phyloP scores from a whole-genome alignment of 371 early-diverging fungal species.

The Apophysomyces elegans region DNA sequence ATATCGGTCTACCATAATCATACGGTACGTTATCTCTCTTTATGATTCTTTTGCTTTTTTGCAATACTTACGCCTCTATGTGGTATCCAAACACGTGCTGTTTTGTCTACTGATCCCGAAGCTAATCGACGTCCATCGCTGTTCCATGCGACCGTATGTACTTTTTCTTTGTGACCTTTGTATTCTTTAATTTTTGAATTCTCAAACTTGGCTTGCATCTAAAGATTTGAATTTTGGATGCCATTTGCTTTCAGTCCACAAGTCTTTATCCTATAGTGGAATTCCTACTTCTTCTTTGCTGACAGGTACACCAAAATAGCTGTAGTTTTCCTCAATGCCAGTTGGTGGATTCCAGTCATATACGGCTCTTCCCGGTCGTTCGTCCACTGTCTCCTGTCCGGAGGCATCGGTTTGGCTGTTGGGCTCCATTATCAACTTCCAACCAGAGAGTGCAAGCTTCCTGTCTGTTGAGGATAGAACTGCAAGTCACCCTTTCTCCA shows the following conservation, averaged over 20 bases:
- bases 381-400: not conserved
- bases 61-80: constrained; percentile 56
- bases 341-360: constrained; percentile 50
- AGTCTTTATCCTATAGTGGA: not conserved
- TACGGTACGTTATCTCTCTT: not conserved
- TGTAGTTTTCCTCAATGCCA: constrained; percentile 35
- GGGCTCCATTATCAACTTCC: not conserved
- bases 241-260: too few relatives aligned
- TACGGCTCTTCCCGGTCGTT: constrained; percentile 24
- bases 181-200: constrained; percentile 50
- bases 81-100: constrained; percentile 71
- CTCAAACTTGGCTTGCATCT: constrained; percentile 42
- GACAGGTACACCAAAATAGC: constrained; percentile 34
- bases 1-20: constrained; percentile 56
- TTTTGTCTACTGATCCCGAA: constrained; percentile 72
- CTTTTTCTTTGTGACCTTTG: constrained; percentile 63
- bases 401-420: not conserved
- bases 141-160: constrained; percentile 72
- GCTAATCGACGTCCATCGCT: constrained; percentile 68
- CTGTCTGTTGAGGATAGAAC: too few relatives aligned
- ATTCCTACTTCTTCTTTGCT: constrained; percentile 32
- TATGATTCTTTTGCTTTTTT: not conserved
- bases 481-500: too few relatives aligned
- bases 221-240: not conserved
- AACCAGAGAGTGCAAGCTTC: not conserved